Conservation (phyloP, 805 yeast genomes). For the Danielia oregonensis region DNA sequence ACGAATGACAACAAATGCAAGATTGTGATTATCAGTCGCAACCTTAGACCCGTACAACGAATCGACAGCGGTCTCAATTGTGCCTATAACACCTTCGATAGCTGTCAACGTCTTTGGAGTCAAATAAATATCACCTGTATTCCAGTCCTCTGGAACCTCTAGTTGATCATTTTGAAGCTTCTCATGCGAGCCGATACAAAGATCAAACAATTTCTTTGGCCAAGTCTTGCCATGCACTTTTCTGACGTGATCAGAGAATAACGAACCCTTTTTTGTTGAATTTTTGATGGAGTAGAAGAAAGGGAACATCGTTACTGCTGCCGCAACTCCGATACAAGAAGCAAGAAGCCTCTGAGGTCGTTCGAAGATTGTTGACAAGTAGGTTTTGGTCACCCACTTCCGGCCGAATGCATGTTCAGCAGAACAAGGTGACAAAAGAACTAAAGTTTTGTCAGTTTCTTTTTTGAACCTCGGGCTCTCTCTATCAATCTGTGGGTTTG, state of each 20-base stretch:
- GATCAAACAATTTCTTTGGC: slow-evolving; percentile 55
- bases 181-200: slow-evolving; percentile 56
- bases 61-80: slow-evolving; percentile 70
- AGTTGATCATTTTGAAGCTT: slow-evolving; percentile 51
- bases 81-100: slow-evolving; percentile 71
- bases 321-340: slow-evolving; percentile 70
- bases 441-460: slow-evolving; percentile 46
- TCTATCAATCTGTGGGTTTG: slow-evolving; percentile 39
- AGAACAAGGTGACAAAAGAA: slow-evolving; percentile 66
- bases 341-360: slow-evolving; percentile 79
- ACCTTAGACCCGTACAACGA: slow-evolving; percentile 21
- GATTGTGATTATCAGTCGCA: slow-evolving; percentile 26
- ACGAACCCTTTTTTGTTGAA: slow-evolving; percentile 44
- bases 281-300: slow-evolving; percentile 50
- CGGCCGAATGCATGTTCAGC: slow-evolving; percentile 72
- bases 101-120: slow-evolving; percentile 65
- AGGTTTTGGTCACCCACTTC: slow-evolving; percentile 69
- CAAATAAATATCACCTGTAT: slow-evolving; percentile 76
- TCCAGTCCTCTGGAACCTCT: slow-evolving; percentile 82
- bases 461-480: slow-evolving; percentile 36
- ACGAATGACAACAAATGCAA: slow-evolving; percentile 64
- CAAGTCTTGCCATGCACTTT: slow-evolving; percentile 73
- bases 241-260: slow-evolving; percentile 57
- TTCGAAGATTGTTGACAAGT: slow-evolving; percentile 69
- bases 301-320: slow-evolving; percentile 69